Conservation (phyloP, 345 rosid genomes). For the Syzygium oleosum region DNA sequence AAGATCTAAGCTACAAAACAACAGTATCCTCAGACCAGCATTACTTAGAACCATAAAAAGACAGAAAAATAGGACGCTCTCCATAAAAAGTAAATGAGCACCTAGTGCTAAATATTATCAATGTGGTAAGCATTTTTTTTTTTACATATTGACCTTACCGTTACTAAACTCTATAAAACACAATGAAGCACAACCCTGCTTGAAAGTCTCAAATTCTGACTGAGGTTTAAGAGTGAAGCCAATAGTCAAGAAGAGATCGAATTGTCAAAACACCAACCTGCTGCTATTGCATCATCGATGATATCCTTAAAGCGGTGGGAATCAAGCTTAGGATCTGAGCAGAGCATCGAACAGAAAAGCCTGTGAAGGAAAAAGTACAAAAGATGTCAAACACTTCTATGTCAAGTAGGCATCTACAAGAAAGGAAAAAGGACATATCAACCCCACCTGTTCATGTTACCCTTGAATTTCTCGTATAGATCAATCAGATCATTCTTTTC, state of each 20-base stretch:
- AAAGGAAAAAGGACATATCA: background rate
- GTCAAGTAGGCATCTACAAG: background rate
- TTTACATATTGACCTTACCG: background rate
- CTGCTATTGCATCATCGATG: constrained; percentile 59
- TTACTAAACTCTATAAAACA: background rate
- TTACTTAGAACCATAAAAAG: background rate
- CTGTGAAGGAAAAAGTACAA: constrained; percentile 19
- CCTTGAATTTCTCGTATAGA: constrained; percentile 53
- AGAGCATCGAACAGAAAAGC: constrained; percentile 89
- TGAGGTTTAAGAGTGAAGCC: background rate
- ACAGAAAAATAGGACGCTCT: background rate
- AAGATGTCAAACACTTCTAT: background rate
- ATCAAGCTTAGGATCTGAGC: constrained; percentile 84
- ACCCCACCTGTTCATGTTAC: constrained; percentile 70
- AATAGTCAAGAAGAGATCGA: background rate
- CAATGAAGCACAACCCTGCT: background rate
- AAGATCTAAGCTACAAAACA: background rate
- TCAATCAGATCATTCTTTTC: constrained; percentile 86
- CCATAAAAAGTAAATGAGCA: background rate
- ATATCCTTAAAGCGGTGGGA: constrained; percentile 82
- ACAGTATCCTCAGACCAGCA: background rate
- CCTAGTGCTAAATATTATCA: background rate
- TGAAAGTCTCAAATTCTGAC: background rate
- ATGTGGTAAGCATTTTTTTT: background rate
- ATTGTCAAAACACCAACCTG: constrained; percentile 28